Evolutionary conservation across 1,139 yeast species (phyloP).

Genomic region (Diutina ranongensis): DNA sequence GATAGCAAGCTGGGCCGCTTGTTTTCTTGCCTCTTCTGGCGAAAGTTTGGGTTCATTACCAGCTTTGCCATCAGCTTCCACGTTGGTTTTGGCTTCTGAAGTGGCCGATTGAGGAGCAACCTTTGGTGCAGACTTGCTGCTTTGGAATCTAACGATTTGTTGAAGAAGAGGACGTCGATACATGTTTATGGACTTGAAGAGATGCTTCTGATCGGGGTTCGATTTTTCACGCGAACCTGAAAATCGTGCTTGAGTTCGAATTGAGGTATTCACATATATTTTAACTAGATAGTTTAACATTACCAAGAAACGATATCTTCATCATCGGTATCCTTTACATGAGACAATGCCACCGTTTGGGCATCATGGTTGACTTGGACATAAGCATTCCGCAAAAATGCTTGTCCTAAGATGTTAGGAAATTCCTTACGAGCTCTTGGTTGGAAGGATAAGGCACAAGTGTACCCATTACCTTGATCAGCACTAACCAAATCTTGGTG

Average conservation of each 20-base stretch:
- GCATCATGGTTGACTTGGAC: not conserved
- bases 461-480: too few relatives aligned
- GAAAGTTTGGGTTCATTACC: conserved; percentile 7
- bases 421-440: not conserved
- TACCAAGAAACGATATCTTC: not conserved
- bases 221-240: not conserved
- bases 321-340: not conserved
- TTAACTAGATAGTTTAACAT: too few relatives aligned
- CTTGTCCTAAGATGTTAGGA: not conserved
- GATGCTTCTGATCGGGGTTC: not conserved
- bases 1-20: conserved; percentile 31
- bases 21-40: conserved; percentile 12
- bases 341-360: not conserved
- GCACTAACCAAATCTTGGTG: not conserved
- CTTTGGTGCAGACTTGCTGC: not conserved
- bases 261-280: too few relatives aligned
- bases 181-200: not conserved
- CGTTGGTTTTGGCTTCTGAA: too few relatives aligned
- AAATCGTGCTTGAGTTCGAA: too few relatives aligned
- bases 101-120: not conserved
- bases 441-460: not conserved
- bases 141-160: not conserved
- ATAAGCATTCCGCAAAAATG: not conserved
- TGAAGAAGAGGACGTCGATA: not conserved
- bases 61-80: too few relatives aligned